Evolutionary conservation across 257 asterid species (phyloP).

Genomic region (Haberlea rhodopensis): DNA sequence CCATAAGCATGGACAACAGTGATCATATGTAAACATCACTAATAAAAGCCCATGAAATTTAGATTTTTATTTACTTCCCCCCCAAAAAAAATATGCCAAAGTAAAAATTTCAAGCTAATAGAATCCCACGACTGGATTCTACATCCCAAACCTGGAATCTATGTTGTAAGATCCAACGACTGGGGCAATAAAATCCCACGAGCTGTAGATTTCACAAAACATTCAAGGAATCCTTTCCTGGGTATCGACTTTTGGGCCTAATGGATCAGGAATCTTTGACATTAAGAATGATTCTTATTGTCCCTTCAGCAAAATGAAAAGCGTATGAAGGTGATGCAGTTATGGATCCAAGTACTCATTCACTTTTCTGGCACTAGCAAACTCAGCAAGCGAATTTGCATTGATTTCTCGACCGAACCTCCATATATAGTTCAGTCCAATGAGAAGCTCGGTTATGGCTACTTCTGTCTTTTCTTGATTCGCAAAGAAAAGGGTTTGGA

Average conservation of each 20-base stretch:
- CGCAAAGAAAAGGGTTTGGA: conserved; percentile 78
- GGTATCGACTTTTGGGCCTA: not conserved
- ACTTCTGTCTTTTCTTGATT: conserved; percentile 61
- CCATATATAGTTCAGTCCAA: conserved; percentile 79
- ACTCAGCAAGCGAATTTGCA: conserved; percentile 51
- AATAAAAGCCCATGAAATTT: too few relatives aligned
- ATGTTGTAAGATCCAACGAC: conserved; percentile 14
- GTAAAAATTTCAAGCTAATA: too few relatives aligned
- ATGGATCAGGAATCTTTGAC: conserved; percentile 5
- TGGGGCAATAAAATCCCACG: not conserved
- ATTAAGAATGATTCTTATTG: too few relatives aligned
- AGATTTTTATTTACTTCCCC: too few relatives aligned
- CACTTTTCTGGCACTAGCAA: conserved; percentile 47
- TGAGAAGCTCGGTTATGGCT: conserved; percentile 65
- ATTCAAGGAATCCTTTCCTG: conserved; percentile 1
- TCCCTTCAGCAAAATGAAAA: too few relatives aligned
- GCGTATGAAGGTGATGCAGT: not conserved
- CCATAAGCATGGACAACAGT: too few relatives aligned
- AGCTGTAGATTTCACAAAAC: conserved; percentile 5
- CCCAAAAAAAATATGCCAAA: too few relatives aligned
- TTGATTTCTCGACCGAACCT: conserved; percentile 60
- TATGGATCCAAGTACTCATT: conserved; percentile 46
- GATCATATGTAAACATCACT: too few relatives aligned
- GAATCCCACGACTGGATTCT: too few relatives aligned
- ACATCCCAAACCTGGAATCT: conserved; percentile 15